Evolutionary conservation across 2,329 filamentous ascomycete species (phyloP).

Genomic region (Fusarium goolgardi): DNA sequence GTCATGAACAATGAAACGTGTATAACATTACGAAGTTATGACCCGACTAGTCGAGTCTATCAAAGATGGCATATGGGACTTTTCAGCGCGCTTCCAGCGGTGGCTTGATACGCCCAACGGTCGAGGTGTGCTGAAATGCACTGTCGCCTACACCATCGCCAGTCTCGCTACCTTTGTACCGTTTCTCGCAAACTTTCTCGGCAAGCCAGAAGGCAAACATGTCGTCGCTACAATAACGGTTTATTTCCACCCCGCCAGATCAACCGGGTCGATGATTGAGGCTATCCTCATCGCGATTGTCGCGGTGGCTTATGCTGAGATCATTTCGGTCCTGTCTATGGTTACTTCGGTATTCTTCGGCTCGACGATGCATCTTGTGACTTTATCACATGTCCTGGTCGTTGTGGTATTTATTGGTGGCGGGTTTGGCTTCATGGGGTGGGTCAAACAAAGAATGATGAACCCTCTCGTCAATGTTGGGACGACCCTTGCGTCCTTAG

Average conservation of each 20-base stretch:
- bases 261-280: constrained; percentile 89
- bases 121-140: constrained; percentile 87
- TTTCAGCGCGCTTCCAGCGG: constrained; percentile 65
- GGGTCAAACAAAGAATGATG: constrained; percentile 83
- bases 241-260: constrained; percentile 91
- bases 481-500: constrained; percentile 86
- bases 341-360: constrained; percentile 83
- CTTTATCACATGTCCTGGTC: constrained; percentile 81
- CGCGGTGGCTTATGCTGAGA: constrained; percentile 76
- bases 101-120: constrained; percentile 75
- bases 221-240: constrained; percentile 93
- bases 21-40: constrained; percentile 2
- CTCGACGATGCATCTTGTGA: constrained; percentile 70
- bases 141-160: constrained; percentile 86
- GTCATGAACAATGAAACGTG: constrained; percentile 18
- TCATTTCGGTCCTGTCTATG: constrained; percentile 87
- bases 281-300: constrained; percentile 80
- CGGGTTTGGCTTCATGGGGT: constrained; percentile 86
- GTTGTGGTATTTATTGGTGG: constrained; percentile 86
- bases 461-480: constrained; percentile 85
- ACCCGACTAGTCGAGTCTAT: constrained; percentile 23
- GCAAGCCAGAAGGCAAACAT: constrained; percentile 90
- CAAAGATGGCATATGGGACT: constrained; percentile 48
- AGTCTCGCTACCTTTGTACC: constrained; percentile 87
- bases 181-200: constrained; percentile 76